phyloP scores from a whole-genome alignment of 257 asterid species.

The Solanum etuberosum region DNA sequence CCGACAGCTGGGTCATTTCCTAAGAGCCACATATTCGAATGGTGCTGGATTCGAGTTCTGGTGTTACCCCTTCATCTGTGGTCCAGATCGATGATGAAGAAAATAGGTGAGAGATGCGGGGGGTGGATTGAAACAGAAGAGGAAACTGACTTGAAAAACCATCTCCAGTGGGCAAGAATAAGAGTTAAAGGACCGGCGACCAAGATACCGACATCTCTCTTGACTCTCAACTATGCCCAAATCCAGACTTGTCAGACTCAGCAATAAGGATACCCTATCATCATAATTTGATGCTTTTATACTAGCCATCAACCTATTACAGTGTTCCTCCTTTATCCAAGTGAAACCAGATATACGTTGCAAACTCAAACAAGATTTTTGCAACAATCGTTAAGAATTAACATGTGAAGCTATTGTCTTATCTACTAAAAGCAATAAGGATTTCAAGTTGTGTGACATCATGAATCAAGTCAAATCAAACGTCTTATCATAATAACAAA shows the following conservation, averaged over 20 bases:
- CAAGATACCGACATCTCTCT: not conserved
- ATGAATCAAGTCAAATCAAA: not conserved
- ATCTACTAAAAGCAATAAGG: not conserved
- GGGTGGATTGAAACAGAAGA: not conserved
- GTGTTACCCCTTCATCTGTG: not conserved
- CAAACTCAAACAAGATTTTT: not conserved
- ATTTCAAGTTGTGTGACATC: not conserved
- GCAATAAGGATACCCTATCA: not conserved
- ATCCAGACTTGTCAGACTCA: not conserved
- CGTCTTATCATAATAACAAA: not conserved
- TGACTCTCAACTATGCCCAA: not conserved
- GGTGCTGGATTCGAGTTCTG: not conserved
- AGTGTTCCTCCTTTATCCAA: not conserved
- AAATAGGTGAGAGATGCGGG: not conserved
- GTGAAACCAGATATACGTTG: not conserved
- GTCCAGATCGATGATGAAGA: not conserved
- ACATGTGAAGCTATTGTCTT: not conserved
- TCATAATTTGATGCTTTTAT: not conserved
- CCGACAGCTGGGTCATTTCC: not conserved
- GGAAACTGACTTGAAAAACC: not conserved
- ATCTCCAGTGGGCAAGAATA: not conserved
- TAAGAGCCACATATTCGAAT: not conserved
- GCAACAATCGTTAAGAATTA: not conserved
- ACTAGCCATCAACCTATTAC: not conserved
- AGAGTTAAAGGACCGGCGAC: not conserved